phyloP scores from a whole-genome alignment of 805 yeast species.

The Cephaloascus albidus region DNA sequence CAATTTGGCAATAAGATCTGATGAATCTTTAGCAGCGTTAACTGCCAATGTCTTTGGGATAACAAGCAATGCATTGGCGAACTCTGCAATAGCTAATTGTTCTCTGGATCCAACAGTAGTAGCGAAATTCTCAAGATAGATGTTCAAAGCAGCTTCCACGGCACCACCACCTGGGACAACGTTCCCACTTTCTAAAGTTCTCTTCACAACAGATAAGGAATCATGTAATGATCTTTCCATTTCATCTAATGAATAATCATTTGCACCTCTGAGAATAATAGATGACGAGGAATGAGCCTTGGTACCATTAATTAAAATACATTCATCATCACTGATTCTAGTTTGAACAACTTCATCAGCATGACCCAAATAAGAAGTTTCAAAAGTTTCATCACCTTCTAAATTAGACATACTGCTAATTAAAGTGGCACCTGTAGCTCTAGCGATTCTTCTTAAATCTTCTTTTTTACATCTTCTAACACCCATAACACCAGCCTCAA shows the following conservation, averaged over 20 bases:
- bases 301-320: slow-evolving; percentile 85
- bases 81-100: slow-evolving; percentile 96
- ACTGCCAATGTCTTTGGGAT: slow-evolving; percentile 96
- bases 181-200: slow-evolving; percentile 88
- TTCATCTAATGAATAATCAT: slow-evolving; percentile 91
- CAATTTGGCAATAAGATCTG: slow-evolving; percentile 88
- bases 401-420: slow-evolving; percentile 81
- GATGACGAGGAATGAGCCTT: slow-evolving; percentile 88
- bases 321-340: slow-evolving; percentile 91
- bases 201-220: slow-evolving; percentile 86
- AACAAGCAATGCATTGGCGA: slow-evolving; percentile 79
- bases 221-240: slow-evolving; percentile 98
- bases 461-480: slow-evolving; percentile 96
- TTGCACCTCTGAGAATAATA: slow-evolving; percentile 89
- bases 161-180: slow-evolving; percentile 99
- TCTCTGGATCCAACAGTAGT: slow-evolving; percentile 97
- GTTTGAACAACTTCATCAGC: slow-evolving; percentile 91
- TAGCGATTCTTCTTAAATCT: slow-evolving; percentile 91
- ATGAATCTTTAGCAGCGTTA: slow-evolving; percentile 95
- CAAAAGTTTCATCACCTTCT: slow-evolving; percentile 94
- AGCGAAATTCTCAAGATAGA: slow-evolving; percentile 92
- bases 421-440: slow-evolving; percentile 96
- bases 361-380: slow-evolving; percentile 70
- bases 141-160: slow-evolving; percentile 94
- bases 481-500: slow-evolving; percentile 88